Percentiles rank a stretch among this genome's conserved stretches.
Conservation (phyloP, 2,329 filamentous ascomycete species). For the Dothiorella sarmentorum region DNA sequence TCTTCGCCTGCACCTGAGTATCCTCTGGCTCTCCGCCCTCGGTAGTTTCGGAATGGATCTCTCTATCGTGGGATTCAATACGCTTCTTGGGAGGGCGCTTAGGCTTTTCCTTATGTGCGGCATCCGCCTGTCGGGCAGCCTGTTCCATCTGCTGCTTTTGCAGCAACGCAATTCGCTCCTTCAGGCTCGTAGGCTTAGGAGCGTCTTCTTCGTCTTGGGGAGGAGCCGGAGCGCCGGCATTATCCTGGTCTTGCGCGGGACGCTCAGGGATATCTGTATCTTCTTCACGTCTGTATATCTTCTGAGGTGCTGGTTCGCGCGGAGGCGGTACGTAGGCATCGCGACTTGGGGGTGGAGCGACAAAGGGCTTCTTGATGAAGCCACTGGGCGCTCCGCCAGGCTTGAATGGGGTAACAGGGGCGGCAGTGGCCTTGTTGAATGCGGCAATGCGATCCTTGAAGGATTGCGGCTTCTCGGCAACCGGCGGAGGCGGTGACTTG, state of each 20-base stretch:
- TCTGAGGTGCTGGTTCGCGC: conserved; percentile 67
- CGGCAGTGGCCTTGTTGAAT: conserved; percentile 86
- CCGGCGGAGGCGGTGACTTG: conserved; percentile 62
- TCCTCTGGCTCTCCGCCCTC: conserved; percentile 37
- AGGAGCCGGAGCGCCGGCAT: conserved; percentile 54
- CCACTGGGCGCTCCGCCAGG: conserved; percentile 62
- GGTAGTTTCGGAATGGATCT: conserved; percentile 25
- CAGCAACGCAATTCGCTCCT: conserved; percentile 89
- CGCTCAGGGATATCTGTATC: conserved; percentile 65
- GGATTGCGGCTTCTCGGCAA: conserved; percentile 76
- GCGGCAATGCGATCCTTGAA: conserved; percentile 96
- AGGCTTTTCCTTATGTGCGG: conserved; percentile 76
- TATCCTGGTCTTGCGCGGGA: conserved; percentile 63
- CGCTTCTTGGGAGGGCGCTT: conserved; percentile 70
- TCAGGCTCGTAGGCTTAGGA: conserved; percentile 88
- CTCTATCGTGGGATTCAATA: conserved; percentile 44
- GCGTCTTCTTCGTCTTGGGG: conserved; percentile 67
- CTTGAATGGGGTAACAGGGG: conserved; percentile 87
- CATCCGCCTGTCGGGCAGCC: conserved; percentile 75
- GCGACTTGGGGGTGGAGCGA: conserved; percentile 88
- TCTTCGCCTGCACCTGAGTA: conserved; percentile 35
- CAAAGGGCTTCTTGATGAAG: conserved; percentile 96
- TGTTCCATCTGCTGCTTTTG: conserved; percentile 94
- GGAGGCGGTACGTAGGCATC: conserved; percentile 82
- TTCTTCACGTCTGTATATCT: conserved; percentile 81